Percentiles rank a stretch among this genome's conserved stretches.
These are phyloP conservation scores for Clonostachys solani DNA, from an alignment of 2,329 filamentous ascomycete species.

Conservation along the genomic window DNA sequence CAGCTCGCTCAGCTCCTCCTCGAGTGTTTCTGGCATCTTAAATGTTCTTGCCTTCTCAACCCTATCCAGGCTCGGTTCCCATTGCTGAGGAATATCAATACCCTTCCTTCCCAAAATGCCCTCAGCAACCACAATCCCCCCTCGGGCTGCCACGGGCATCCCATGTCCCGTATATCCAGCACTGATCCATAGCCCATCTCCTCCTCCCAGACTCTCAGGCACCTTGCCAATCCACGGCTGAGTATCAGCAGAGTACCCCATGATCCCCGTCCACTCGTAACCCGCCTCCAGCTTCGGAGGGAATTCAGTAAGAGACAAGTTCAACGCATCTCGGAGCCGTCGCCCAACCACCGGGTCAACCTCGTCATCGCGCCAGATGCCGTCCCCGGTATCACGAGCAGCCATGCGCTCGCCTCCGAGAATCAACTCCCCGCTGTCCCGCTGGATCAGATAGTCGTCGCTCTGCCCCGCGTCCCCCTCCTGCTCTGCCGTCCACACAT, in stretches of 20 bases:
- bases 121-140: conserved; percentile 57
- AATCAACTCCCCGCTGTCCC: conserved; percentile 59
- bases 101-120: conserved; percentile 45
- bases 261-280: conserved; percentile 75
- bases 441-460: conserved; percentile 71
- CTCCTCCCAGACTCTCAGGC: conserved; percentile 45
- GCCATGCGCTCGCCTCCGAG: conserved; percentile 64
- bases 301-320: conserved; percentile 34
- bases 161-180: conserved; percentile 72
- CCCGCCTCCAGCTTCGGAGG: conserved; percentile 42
- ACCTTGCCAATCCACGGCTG: conserved; percentile 68
- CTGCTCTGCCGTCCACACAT: conserved; percentile 50
- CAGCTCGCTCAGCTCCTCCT: conserved; percentile 15
- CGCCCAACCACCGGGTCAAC: conserved; percentile 51
- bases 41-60: conserved; percentile 7
- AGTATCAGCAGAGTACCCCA: conserved; percentile 68
- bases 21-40: conserved; percentile 13
- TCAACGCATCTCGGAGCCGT: conserved; percentile 47
- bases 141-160: conserved; percentile 69
- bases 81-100: conserved; percentile 39
- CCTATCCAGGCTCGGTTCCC: conserved; percentile 26
- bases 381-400: conserved; percentile 40
- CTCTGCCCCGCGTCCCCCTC: conserved; percentile 28
- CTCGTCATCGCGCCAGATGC: conserved; percentile 53
- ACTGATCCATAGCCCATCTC: conserved; percentile 53